Conservation (phyloP, 495 filamentous ascomycete species). For the Penicillium silybi region DNA sequence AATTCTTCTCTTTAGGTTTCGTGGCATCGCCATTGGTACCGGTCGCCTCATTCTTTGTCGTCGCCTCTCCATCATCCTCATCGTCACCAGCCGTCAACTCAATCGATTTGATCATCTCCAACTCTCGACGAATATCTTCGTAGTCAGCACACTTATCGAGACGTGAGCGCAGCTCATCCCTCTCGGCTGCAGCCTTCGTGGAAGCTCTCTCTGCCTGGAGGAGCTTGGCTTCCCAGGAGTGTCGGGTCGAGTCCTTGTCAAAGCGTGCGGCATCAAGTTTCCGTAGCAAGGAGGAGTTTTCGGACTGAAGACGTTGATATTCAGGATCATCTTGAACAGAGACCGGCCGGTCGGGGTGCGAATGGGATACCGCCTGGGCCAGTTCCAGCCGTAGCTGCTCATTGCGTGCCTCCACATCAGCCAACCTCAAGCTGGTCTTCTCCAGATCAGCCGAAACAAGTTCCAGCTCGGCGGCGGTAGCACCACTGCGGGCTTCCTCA, state of each 20-base stretch:
- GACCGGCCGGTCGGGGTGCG: constrained; percentile 52
- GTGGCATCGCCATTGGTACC: constrained; percentile 46
- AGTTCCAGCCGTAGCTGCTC: constrained; percentile 89
- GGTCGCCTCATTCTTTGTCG: constrained; percentile 22
- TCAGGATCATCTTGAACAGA: constrained; percentile 80
- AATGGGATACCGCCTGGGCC: constrained; percentile 77
- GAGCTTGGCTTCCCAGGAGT: constrained; percentile 67
- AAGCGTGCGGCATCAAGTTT: constrained; percentile 78
- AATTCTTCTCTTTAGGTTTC: constrained; percentile 67
- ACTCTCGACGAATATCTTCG: constrained; percentile 89
- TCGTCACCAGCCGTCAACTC: constrained; percentile 92
- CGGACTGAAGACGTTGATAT: constrained; percentile 79
- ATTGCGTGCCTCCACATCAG: constrained; percentile 90
- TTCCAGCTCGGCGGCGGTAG: constrained; percentile 86
- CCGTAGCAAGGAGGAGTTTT: constrained; percentile 85
- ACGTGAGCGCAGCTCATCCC: constrained; percentile 70
- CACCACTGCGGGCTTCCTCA: constrained; percentile 52
- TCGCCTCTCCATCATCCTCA: constrained; percentile 50
- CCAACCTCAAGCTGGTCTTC: constrained; percentile 77
- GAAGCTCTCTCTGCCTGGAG: constrained; percentile 40
- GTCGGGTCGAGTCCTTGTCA: constrained; percentile 75
- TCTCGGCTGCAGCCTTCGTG: constrained; percentile 60
- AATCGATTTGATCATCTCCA: constrained; percentile 95
- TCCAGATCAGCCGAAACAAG: constrained; percentile 89
- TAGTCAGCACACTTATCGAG: constrained; percentile 91